A percentile compares a stretch with the other conserved stretches of the same genome.
These are phyloP conservation scores for Paramecium biaurelia DNA, from an alignment of 73 alveolate genomes.

Conservation along the genomic window DNA sequence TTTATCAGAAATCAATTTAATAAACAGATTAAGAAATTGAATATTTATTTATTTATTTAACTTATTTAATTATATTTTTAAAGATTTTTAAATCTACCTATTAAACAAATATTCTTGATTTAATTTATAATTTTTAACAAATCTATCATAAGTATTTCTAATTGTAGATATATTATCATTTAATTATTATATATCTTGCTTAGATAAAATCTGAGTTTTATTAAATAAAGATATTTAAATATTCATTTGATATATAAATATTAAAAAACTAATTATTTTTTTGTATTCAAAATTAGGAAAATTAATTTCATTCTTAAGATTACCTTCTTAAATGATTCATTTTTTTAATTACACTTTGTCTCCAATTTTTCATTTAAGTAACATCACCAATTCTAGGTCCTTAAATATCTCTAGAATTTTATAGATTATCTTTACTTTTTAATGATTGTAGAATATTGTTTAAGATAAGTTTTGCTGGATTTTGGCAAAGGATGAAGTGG, in stretches of 20 bases:
- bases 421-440: not conserved
- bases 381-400: not conserved
- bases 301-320: not conserved
- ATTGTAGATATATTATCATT: no score
- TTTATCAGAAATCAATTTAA: not conserved
- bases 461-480: not conserved
- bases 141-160: no score
- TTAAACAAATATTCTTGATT: no score
- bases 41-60: not conserved
- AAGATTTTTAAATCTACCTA: no score
- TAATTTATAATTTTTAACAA: no score
- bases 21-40: not conserved
- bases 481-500: not conserved
- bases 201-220: not conserved
- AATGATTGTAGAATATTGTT: not conserved
- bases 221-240: no score
- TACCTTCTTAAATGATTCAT: not conserved
- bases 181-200: no score
- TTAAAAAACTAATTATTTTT: no score
- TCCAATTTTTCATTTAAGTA: constrained; percentile 3
- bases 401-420: not conserved
- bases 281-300: not conserved
- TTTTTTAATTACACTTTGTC: not conserved
- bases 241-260: no score
- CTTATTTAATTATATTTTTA: not conserved